Percentiles rank a stretch among this genome's conserved stretches.
Evolutionary conservation across 2,329 filamentous ascomycete genomes (phyloP).

Genomic region (Calonectria henricotiae): DNA sequence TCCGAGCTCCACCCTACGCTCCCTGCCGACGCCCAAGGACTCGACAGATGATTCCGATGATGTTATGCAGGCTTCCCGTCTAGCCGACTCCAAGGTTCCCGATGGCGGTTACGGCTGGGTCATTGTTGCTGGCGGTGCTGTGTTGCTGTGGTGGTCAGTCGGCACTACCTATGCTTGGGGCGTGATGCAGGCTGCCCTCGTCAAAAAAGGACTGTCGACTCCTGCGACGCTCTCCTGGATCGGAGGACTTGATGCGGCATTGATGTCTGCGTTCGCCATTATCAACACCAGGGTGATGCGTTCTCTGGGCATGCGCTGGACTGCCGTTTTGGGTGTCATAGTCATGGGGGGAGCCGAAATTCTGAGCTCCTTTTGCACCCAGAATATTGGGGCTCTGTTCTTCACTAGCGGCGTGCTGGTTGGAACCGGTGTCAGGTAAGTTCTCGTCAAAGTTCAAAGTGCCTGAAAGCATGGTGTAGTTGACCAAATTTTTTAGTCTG

Average conservation of each 20-base stretch:
- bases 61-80: slow-evolving; percentile 61
- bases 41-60: slow-evolving; percentile 38
- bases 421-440: slow-evolving; percentile 56
- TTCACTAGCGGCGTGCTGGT: slow-evolving; percentile 55
- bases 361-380: slow-evolving; percentile 59
- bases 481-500: slow-evolving; percentile 47
- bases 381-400: slow-evolving; percentile 58
- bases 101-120: slow-evolving; percentile 74
- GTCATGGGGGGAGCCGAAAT: slow-evolving; percentile 68
- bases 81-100: slow-evolving; percentile 65
- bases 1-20: slow-evolving; percentile 24
- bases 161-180: slow-evolving; percentile 75
- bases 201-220: slow-evolving; percentile 64
- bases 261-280: slow-evolving; percentile 69
- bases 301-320: slow-evolving; percentile 64
- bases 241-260: slow-evolving; percentile 68
- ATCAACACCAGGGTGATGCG: slow-evolving; percentile 69
- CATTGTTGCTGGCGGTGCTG: slow-evolving; percentile 67
- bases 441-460: not conserved
- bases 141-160: slow-evolving; percentile 72
- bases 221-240: slow-evolving; percentile 73
- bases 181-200: slow-evolving; percentile 72
- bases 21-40: not conserved
- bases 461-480: not conserved
- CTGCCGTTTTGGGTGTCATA: slow-evolving; percentile 66